phyloP scores from a whole-genome alignment of 306 rosid genomes.

The Fagus crenata region DNA sequence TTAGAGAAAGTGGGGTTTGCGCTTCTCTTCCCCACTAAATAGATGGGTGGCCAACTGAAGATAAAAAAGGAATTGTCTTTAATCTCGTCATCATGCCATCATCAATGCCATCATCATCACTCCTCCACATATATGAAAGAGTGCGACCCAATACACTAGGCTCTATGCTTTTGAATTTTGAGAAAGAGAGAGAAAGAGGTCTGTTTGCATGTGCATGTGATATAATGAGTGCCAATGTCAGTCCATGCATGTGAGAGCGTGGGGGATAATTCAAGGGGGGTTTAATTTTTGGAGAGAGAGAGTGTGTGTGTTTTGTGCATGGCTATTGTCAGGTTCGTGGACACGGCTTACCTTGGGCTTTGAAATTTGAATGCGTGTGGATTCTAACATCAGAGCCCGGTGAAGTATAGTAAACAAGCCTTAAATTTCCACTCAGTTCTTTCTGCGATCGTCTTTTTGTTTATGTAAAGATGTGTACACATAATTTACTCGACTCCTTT shows the following conservation, averaged over 20 bases:
- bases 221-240: conserved; percentile 77
- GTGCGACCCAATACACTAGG: conserved; percentile 13
- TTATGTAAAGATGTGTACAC: too few relatives aligned
- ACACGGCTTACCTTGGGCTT: conserved; percentile 48
- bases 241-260: conserved; percentile 85
- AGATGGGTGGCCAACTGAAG: conserved; percentile 48
- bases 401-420: conserved; percentile 28
- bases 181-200: not conserved
- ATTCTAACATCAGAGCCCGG: conserved; percentile 34
- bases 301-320: conserved; percentile 41
- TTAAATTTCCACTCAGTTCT: not conserved
- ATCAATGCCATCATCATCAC: conserved; percentile 63
- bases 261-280: conserved; percentile 37
- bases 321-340: conserved; percentile 67
- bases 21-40: conserved; percentile 54
- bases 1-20: conserved; percentile 65
- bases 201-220: conserved; percentile 79
- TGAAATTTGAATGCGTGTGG: conserved; percentile 49
- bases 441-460: not conserved
- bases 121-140: conserved; percentile 11
- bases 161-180: conserved; percentile 8
- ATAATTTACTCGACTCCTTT: too few relatives aligned
- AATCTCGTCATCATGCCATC: conserved; percentile 73
- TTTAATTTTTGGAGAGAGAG: conserved; percentile 19
- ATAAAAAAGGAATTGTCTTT: conserved; percentile 27